Conservation (phyloP, 176 grass and related monocot species). For the Oryza longistaminata region DNA sequence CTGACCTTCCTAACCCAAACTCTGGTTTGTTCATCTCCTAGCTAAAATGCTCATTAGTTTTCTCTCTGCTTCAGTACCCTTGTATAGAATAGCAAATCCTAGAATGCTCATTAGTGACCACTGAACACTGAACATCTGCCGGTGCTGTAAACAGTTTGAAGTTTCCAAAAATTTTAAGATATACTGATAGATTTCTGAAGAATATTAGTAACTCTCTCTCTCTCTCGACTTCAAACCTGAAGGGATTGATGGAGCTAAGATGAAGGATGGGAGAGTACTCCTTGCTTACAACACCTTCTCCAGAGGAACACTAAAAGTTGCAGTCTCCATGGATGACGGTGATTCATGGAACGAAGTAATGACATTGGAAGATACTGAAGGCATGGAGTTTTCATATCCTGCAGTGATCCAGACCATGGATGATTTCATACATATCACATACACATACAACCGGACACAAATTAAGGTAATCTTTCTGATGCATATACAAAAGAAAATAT, state of each 20-base stretch:
- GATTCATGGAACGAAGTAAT: conserved; percentile 60
- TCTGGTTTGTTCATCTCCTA: conserved; percentile 50
- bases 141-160: neutral
- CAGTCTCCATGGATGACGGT: conserved; percentile 48
- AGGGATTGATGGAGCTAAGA: conserved; percentile 72
- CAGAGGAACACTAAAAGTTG: conserved; percentile 53
- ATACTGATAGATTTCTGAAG: neutral
- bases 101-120: neutral
- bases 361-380: conserved; percentile 46
- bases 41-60: conserved; percentile 7
- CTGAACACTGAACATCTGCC: neutral
- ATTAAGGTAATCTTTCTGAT: conserved; percentile 44
- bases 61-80: neutral
- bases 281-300: conserved; percentile 64
- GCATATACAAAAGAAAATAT: neutral
- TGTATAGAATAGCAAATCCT: neutral
- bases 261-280: conserved; percentile 60
- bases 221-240: neutral
- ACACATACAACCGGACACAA: conserved; percentile 61
- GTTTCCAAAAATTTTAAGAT: neutral
- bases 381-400: conserved; percentile 66
- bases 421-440: conserved; percentile 57
- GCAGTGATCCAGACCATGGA: conserved; percentile 54
- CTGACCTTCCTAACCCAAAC: conserved; percentile 86
- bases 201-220: neutral